These are phyloP conservation scores for Mycena haematopus DNA, from an alignment of 768 basidiomycete genomes.

Conservation along the genomic window DNA sequence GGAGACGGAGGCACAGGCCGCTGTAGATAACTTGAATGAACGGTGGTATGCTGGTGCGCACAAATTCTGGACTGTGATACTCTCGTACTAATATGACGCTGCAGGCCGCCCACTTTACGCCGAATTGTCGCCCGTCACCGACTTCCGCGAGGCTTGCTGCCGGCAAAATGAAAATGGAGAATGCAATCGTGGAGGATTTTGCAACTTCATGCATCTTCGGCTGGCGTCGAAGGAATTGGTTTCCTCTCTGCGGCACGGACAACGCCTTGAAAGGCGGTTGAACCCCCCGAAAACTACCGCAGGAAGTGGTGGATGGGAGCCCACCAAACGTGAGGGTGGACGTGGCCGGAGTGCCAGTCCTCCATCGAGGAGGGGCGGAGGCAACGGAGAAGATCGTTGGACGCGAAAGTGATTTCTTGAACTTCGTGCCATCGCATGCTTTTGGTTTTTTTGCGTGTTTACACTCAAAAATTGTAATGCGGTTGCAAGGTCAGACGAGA, in stretches of 20 bases:
- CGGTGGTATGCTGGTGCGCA: slow-evolving; percentile 95
- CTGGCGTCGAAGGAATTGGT: slow-evolving; percentile 87
- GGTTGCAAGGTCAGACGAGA: slow-evolving; percentile 57
- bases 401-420: slow-evolving; percentile 56
- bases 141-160: slow-evolving; percentile 98
- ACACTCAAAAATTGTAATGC: slow-evolving; percentile 25
- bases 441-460: slow-evolving; percentile 1
- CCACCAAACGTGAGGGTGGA: slow-evolving; percentile 68
- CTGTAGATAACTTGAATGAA: slow-evolving; percentile 92
- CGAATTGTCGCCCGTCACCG: slow-evolving; percentile 97
- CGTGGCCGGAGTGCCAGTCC: slow-evolving; percentile 81
- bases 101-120: slow-evolving; percentile 92
- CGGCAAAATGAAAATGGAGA: slow-evolving; percentile 98
- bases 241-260: slow-evolving; percentile 77
- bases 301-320: slow-evolving; percentile 87
- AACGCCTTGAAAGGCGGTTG: slow-evolving; percentile 80
- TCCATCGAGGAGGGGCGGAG: slow-evolving; percentile 57
- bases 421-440: background rate
- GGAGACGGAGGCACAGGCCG: slow-evolving; percentile 96
- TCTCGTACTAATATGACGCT: slow-evolving; percentile 19
- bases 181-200: slow-evolving; percentile 97
- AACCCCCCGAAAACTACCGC: slow-evolving; percentile 68
- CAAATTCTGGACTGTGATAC: background rate
- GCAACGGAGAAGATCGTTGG: slow-evolving; percentile 83
- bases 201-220: slow-evolving; percentile 98